Base-by-base conservation (phyloP, 345 rosid genomes). In the Eucalyptus erythrocorys region DNA sequence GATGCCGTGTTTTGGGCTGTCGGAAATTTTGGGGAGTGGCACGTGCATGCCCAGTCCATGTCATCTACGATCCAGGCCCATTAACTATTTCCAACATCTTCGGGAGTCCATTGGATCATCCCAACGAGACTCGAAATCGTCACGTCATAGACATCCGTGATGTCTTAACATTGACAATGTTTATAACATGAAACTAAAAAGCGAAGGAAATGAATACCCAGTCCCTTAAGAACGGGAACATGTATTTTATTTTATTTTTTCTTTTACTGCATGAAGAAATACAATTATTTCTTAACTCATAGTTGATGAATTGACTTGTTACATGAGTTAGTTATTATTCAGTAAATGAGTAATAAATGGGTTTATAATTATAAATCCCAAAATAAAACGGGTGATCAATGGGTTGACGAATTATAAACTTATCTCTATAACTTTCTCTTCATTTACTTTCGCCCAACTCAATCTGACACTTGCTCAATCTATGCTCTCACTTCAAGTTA, bases 371-470 rank as follows among this genome's bases (percentile, higher is more conserved):
- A 51, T 51, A 7, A 19, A 19, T 19, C 57, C 55, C 10, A 0
- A 51, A 51, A 51, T 17, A 51, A 51, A 51, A 51, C 19, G 1
- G 24, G 57, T 7, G 24, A 51, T 51, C 10, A 51, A 51, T 51
- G 57, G 2, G 0, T 51, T 19, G 57, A 0, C 0, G 0, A 51
- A 51, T 0, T 7, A 51, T 0, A 0, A 51, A 51, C 0, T 51
- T 21, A 51, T 51, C 26, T 51, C 0, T 0, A 51, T 1, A 10
- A 21, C 57, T 51, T 19, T 51, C 2, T 7, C 5, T 51, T 51
- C 26, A 51, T 7, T 19, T 0, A 7, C 26, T 19, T 7, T 19
- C 0, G 2, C 26, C 0, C 4, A 19, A 21, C 10, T 0, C 57
- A 51, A 50, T 50, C 1, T 0, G 1, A 50, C 0, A 2, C 53